Evolutionary conservation across 257 asterid species (phyloP), one percentile per base, ranked within the genome.

Genomic region (Knoxia roxburghii): DNA sequence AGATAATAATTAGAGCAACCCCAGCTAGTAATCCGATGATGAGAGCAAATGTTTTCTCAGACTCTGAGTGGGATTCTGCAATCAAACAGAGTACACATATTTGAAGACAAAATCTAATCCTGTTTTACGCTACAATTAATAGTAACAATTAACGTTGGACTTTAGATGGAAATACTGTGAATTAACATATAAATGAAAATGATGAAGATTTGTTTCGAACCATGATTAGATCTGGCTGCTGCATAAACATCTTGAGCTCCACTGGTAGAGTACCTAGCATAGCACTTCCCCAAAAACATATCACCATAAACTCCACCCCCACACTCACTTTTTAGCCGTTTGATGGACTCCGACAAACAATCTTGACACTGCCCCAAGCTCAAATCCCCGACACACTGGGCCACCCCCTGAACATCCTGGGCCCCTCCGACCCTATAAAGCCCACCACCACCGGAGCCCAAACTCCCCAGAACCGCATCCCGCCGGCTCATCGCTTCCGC

Each of bases 361-460:
- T 88, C 97, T 82, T 93, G 96, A 24, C 99, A 93, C 85, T 90
- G 89, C 48, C 87, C 95, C 53, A 0, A 35, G 62, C 90, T 90
- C 82, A 93, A 70, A 67, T 93, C 99, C 49, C 99, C 99, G 1
- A 85, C 88, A 59, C 99, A 93, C 79, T 93, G 97, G 74, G 94
- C 96, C 85, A 90, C 81, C 49, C 98, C 99, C 68, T 83, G 85
- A 2, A 85, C 86, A 43, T 83, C 95, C 76, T 75, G 78, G 0
- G 96, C 72, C 53, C 95, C 99, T 0, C 96, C 96, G 0, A 84
- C 89, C 37, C 96, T 69, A 24, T 79, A 86, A n/a, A 85, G 53
- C 64, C 97, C 97, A 6, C 89, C 97, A 5, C 89, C 87, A 10
- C 84, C 90, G 4, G 89, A 89, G 40, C 67, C 71, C 84, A 93